Conservation (phyloP, 192 early-diverging fungal genomes). For the Coemansia sp. region DNA sequence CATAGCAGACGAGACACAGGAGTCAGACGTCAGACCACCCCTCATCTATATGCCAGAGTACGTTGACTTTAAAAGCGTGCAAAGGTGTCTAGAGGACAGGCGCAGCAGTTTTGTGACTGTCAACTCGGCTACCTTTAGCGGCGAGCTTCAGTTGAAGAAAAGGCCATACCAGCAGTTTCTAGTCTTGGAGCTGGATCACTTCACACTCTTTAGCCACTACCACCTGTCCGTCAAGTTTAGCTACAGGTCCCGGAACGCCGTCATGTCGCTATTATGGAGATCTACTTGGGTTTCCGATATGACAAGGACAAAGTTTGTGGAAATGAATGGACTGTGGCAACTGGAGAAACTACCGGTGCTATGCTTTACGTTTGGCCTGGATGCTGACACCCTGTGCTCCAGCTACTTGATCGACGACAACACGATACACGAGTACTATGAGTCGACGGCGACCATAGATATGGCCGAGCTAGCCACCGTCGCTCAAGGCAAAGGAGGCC, state of each 20-base stretch:
- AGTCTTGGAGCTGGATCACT: constrained; percentile 1
- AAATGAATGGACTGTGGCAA: background rate
- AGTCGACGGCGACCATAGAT: background rate
- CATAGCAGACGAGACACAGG: background rate
- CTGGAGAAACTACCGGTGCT: constrained; percentile 9
- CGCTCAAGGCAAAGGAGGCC: background rate
- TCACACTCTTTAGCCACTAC: background rate
- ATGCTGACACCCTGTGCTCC: background rate
- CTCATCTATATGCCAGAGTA: background rate
- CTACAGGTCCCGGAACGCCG: constrained; percentile 12
- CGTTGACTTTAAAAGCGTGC: background rate
- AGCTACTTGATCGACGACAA: constrained; percentile 11
- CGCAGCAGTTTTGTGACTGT: background rate
- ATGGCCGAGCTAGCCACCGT: background rate
- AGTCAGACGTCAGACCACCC: too few species aligned
- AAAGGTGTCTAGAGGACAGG: background rate
- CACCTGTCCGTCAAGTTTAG: constrained; percentile 5
- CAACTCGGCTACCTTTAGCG: constrained; percentile 7
- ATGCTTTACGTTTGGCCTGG: background rate
- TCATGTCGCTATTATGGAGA: constrained; percentile 1
- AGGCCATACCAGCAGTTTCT: background rate
- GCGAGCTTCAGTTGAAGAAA: background rate
- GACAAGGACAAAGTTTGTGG: background rate
- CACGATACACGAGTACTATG: constrained; percentile 1
- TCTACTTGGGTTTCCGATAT: background rate